phyloP scores from a whole-genome alignment of 306 rosid genomes.

The Cyclanthera cordifolia region DNA sequence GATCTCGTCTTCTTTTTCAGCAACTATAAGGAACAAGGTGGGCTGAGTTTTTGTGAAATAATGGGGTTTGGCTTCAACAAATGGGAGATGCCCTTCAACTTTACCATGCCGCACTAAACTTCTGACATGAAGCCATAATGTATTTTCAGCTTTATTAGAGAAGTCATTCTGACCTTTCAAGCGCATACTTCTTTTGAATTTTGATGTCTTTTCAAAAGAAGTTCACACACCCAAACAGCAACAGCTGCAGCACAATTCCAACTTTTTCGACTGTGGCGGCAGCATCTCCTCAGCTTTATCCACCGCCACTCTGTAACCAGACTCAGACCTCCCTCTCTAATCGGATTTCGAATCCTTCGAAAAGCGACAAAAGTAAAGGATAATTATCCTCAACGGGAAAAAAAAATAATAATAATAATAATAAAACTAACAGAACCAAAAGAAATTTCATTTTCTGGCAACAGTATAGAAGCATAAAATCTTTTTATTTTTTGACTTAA shows the following conservation, averaged over 20 bases:
- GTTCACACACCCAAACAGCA: background rate
- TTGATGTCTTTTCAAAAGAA: conserved; percentile 2
- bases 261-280: conserved; percentile 3
- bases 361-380: conserved; percentile 8
- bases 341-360: background rate
- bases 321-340: background rate
- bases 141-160: conserved; percentile 6
- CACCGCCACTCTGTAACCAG: background rate
- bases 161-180: background rate
- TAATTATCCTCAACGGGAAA: background rate
- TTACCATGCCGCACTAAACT: background rate
- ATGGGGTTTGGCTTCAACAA: background rate
- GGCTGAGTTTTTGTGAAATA: background rate
- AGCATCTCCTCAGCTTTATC: conserved; percentile 5
- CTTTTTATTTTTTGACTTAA: background rate
- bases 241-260: background rate
- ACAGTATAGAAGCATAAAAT: background rate
- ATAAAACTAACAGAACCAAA: background rate
- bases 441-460: background rate
- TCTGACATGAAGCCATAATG: background rate
- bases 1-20: too few relatives aligned
- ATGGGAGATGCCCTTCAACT: background rate
- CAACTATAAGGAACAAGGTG: background rate
- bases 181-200: background rate
- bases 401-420: background rate